These are phyloP conservation scores for Metschnikowia colocasiae DNA, from an alignment of 805 yeast species.

Conservation along the genomic window DNA sequence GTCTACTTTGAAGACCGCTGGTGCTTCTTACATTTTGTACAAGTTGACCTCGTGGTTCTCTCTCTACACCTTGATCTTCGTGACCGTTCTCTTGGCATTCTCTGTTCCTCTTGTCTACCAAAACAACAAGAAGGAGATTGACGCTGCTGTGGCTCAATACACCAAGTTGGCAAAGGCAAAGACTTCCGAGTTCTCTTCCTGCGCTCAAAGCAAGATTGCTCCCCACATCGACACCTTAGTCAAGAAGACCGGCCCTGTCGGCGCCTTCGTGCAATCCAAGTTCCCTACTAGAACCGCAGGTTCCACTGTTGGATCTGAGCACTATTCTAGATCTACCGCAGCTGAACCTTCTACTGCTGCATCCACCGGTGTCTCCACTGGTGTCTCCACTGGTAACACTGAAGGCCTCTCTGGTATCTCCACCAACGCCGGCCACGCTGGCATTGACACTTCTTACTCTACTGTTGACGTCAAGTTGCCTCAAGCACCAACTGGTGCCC, in stretches of 20 bases:
- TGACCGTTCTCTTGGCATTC: conserved; percentile 60
- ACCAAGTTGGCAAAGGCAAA: conserved; percentile 48
- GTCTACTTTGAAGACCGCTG: conserved; percentile 70
- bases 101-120: conserved; percentile 72
- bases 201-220: conserved; percentile 41
- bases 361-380: conserved; percentile 31
- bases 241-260: conserved; percentile 64
- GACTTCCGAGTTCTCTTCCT: conserved; percentile 38
- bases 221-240: conserved; percentile 59
- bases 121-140: conserved; percentile 73
- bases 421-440: conserved; percentile 4
- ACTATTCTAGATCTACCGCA: conserved; percentile 14
- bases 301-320: conserved; percentile 50
- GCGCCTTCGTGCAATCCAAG: conserved; percentile 53
- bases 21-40: conserved; percentile 59
- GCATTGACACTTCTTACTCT: conserved; percentile 3
- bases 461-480: conserved; percentile 26
- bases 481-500: conserved; percentile 33
- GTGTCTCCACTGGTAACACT: conserved; percentile 21
- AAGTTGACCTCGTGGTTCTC: conserved; percentile 74
- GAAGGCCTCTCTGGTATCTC: not conserved
- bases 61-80: conserved; percentile 60
- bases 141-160: conserved; percentile 50
- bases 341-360: conserved; percentile 10
- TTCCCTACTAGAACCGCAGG: conserved; percentile 69